A percentile compares a stretch with the other conserved stretches of the same genome.
phyloP scores from a whole-genome alignment of 1,139 yeast species.

The Candida sp. region DNA sequence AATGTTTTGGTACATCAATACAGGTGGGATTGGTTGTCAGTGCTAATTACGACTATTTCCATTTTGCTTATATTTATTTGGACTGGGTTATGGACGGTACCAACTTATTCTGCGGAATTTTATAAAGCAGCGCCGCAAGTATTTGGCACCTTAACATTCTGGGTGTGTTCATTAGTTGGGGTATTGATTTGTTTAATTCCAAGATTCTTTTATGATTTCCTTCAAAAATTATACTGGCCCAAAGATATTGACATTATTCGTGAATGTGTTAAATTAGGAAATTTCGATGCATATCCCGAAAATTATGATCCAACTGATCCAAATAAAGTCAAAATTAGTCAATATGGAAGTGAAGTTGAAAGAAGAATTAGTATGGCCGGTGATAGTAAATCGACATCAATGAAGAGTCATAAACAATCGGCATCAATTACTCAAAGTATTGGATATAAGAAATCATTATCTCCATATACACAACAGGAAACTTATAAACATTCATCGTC shows the following conservation, averaged over 20 bases:
- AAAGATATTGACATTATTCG: constrained; percentile 82
- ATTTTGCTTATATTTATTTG: constrained; percentile 71
- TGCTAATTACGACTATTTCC: constrained; percentile 60
- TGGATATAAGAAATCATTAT: background rate
- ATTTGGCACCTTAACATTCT: constrained; percentile 69
- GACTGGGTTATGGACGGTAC: constrained; percentile 88
- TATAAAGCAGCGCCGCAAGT: constrained; percentile 74
- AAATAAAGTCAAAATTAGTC: constrained; percentile 34
- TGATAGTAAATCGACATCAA: background rate
- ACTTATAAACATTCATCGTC: constrained; percentile 1
- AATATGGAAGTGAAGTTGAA: constrained; percentile 20
- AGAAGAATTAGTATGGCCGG: constrained; percentile 15
- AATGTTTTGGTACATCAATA: constrained; percentile 80
- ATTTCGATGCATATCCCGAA: constrained; percentile 53
- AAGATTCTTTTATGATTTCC: constrained; percentile 63
- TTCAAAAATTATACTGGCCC: constrained; percentile 64
- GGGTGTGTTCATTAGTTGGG: constrained; percentile 83
- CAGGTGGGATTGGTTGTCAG: constrained; percentile 92
- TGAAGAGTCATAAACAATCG: background rate
- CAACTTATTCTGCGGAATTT: constrained; percentile 57
- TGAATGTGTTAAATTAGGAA: constrained; percentile 65
- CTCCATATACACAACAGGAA: background rate
- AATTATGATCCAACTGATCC: constrained; percentile 68
- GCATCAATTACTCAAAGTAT: background rate
- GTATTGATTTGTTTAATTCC: constrained; percentile 73